These are phyloP conservation scores for Schizophyllum amplum DNA, from an alignment of 1,284 basidiomycete species.

Conservation along the genomic window DNA sequence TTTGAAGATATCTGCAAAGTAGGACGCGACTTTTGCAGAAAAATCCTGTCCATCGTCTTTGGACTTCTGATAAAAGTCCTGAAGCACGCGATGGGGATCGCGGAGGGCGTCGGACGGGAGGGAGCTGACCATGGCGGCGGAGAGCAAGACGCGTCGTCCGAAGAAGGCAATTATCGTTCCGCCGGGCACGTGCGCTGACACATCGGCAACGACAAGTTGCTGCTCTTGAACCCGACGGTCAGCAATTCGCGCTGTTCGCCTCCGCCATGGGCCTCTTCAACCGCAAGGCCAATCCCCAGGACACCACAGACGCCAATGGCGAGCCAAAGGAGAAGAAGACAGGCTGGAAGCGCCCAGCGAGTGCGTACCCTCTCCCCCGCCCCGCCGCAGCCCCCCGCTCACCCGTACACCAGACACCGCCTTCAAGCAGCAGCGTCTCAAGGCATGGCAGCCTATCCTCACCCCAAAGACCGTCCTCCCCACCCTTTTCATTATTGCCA, in stretches of 20 bases:
- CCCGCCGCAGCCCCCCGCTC: conserved; percentile 16
- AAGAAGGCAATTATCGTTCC: neutral
- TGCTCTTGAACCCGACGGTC: neutral
- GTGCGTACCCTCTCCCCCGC: conserved; percentile 39
- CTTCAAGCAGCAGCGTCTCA: conserved; percentile 98
- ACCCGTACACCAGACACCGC: conserved; percentile 66
- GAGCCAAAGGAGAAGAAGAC: conserved; percentile 75
- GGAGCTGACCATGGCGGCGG: conserved; percentile 41
- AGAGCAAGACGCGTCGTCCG: neutral
- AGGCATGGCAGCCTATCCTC: conserved; percentile 99
- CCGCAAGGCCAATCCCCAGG: conserved; percentile 35
- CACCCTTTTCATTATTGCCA: conserved; percentile 89
- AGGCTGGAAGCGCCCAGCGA: conserved; percentile 82
- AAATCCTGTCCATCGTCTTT: conserved; percentile 24
- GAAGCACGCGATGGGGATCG: conserved; percentile 37
- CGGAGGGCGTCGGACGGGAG: conserved; percentile 39
- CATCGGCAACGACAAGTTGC: neutral
- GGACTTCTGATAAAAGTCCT: conserved; percentile 5
- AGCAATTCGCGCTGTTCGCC: neutral
- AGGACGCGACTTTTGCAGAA: conserved; percentile 35
- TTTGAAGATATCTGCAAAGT: conserved; percentile 40
- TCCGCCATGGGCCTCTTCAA: conserved; percentile 46
- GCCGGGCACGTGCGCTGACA: neutral
- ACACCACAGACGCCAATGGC: conserved; percentile 29
- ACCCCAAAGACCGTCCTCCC: conserved; percentile 97